Evolutionary conservation across 1,284 basidiomycete genomes (phyloP).

Genomic region (Tremellales sp.): DNA sequence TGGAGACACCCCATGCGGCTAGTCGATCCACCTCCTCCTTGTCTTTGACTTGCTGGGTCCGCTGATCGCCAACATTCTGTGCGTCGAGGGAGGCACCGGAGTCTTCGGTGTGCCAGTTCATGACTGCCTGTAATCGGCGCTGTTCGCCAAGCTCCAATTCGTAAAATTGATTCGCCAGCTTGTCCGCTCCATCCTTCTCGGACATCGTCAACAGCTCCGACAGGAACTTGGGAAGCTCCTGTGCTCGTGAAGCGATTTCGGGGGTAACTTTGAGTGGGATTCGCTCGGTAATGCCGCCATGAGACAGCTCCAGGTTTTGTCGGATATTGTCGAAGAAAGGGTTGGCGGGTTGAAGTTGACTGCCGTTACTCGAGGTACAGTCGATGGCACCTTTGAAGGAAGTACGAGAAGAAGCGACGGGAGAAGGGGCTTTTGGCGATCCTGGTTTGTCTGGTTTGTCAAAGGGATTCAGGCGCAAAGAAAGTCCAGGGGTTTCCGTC

Average conservation of each 20-base stretch:
- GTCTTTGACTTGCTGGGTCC: slow-evolving; percentile 4
- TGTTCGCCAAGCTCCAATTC: slow-evolving; percentile 93
- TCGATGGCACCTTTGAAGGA: slow-evolving; percentile 3
- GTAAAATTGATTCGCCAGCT: slow-evolving; percentile 66
- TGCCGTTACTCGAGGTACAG: slow-evolving; percentile 1
- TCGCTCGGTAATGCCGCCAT: slow-evolving; percentile 73
- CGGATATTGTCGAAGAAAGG: slow-evolving; percentile 94
- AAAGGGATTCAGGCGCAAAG: slow-evolving; percentile 13
- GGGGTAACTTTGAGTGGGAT: slow-evolving; percentile 70
- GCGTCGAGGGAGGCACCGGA: slow-evolving; percentile 19
- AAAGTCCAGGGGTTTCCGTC: slow-evolving; percentile 11
- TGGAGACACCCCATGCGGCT: not conserved
- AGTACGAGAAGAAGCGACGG: not conserved
- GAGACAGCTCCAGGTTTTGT: slow-evolving; percentile 85
- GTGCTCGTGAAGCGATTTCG: slow-evolving; percentile 59
- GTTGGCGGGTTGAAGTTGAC: slow-evolving; percentile 59
- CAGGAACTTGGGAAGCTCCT: slow-evolving; percentile 78
- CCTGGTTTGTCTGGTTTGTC: not conserved
- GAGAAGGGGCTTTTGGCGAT: slow-evolving; percentile 9
- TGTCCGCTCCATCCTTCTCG: slow-evolving; percentile 55
- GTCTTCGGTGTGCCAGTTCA: slow-evolving; percentile 75
- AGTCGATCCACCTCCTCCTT: slow-evolving; percentile 14
- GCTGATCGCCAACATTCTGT: not conserved
- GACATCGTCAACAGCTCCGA: slow-evolving; percentile 62
- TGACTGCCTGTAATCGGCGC: slow-evolving; percentile 77